Evolutionary conservation across 495 filamentous ascomycete species (phyloP).

Genomic region (Chlorociboria aeruginascens): DNA sequence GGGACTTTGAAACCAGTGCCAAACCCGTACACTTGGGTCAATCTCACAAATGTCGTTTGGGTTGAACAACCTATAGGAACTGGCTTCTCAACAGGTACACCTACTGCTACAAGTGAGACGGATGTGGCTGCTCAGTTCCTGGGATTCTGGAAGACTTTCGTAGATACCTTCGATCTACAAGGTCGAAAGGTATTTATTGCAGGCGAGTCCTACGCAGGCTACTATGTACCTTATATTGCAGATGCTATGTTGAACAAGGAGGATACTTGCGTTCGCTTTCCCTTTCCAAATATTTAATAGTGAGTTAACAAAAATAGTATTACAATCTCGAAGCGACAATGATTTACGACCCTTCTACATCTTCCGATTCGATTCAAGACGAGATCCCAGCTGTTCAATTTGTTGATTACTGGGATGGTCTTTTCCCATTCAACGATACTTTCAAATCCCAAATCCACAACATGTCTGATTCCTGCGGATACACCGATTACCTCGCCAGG

Average conservation of each 20-base stretch:
- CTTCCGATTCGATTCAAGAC: constrained; percentile 33
- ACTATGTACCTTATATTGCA: constrained; percentile 72
- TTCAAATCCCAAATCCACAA: constrained; percentile 47
- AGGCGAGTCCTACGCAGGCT: constrained; percentile 62
- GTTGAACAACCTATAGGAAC: constrained; percentile 71
- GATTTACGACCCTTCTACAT: constrained; percentile 59
- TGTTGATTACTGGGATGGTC: constrained; percentile 44
- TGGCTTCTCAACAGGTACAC: constrained; percentile 52
- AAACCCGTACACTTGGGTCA: constrained; percentile 60
- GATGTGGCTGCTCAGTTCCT: constrained; percentile 58
- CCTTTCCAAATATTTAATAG: not conserved
- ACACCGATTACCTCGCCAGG: constrained; percentile 44
- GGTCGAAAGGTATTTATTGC: constrained; percentile 54
- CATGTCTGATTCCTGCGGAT: constrained; percentile 49
- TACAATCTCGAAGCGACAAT: constrained; percentile 56
- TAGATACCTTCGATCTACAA: constrained; percentile 53
- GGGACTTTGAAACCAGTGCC: constrained; percentile 50
- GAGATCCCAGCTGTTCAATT: constrained; percentile 48
- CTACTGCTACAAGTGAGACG: constrained; percentile 48
- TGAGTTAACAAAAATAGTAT: constrained; percentile 24
- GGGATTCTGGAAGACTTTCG: constrained; percentile 59
- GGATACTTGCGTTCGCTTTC: constrained; percentile 30
- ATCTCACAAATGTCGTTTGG: constrained; percentile 66
- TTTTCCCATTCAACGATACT: constrained; percentile 57
- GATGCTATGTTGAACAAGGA: constrained; percentile 60